phyloP scores from a whole-genome alignment of 2,329 filamentous ascomycete genomes.

The Ophiostoma piceae region DNA sequence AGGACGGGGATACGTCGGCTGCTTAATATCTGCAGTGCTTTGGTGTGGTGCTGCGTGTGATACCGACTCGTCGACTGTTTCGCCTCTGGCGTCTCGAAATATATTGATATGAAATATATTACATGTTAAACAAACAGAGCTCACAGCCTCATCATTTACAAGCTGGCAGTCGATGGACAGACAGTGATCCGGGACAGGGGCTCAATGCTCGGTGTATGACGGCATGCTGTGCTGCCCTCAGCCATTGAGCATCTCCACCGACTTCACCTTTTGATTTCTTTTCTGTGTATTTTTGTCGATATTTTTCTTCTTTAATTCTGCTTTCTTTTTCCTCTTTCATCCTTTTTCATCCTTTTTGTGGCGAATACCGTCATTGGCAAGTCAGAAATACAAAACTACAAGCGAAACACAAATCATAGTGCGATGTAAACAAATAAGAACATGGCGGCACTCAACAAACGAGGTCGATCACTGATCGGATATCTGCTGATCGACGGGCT shows the following conservation, averaged over 20 bases:
- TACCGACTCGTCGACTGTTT: background rate
- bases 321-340: background rate
- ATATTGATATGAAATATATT: background rate
- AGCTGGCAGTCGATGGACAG: background rate
- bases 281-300: background rate
- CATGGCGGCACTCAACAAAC: background rate
- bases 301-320: background rate
- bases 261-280: background rate
- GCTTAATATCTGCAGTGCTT: background rate
- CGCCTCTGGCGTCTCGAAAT: background rate
- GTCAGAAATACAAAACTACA: background rate
- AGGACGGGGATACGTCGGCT: background rate
- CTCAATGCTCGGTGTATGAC: slow-evolving; percentile 22
- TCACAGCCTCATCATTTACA: background rate
- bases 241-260: slow-evolving; percentile 13
- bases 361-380: background rate
- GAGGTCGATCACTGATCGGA: background rate
- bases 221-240: slow-evolving; percentile 20
- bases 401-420: background rate
- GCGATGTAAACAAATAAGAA: background rate
- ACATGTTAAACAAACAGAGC: background rate
- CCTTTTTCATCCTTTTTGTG: background rate
- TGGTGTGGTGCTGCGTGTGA: background rate
- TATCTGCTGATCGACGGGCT: background rate
- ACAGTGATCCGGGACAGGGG: slow-evolving; percentile 10